Percentiles rank a stretch among this genome's conserved stretches.
These are phyloP conservation scores for Colletotrichum paranaense DNA, from an alignment of 2,329 filamentous ascomycete genomes.

Conservation along the genomic window DNA sequence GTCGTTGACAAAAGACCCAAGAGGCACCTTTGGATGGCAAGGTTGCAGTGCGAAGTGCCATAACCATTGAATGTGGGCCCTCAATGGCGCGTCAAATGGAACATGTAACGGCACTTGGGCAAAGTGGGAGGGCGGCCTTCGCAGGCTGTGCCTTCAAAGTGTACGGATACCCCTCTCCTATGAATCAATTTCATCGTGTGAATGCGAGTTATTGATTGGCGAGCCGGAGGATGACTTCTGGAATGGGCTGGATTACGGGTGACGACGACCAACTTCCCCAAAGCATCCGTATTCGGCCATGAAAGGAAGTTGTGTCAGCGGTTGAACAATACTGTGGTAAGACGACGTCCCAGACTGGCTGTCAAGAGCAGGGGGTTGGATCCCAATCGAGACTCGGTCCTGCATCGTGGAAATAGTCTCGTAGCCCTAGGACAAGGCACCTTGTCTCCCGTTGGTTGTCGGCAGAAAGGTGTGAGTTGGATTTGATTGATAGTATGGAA, in stretches of 20 bases:
- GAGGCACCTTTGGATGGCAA: neutral
- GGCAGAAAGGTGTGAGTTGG: neutral
- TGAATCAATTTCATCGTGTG: neutral
- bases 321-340: neutral
- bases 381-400: constrained; percentile 26
- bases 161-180: neutral
- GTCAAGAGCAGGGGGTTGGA: constrained; percentile 23
- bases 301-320: neutral
- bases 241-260: neutral
- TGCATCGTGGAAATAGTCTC: constrained; percentile 33
- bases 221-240: neutral
- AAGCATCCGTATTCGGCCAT: neutral
- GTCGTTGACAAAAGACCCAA: neutral
- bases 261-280: constrained; percentile 5
- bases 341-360: constrained; percentile 13
- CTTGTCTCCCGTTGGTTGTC: constrained; percentile 20
- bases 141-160: neutral
- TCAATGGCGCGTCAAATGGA: constrained; percentile 10
- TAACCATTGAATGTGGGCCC: constrained; percentile 17
- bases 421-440: constrained; percentile 29
- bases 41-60: constrained; percentile 16
- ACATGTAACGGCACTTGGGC: neutral
- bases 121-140: neutral
- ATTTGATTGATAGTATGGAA: neutral
- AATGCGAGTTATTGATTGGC: neutral